Conservation (phyloP, 345 rosid species). For the Triadica sebifera region DNA sequence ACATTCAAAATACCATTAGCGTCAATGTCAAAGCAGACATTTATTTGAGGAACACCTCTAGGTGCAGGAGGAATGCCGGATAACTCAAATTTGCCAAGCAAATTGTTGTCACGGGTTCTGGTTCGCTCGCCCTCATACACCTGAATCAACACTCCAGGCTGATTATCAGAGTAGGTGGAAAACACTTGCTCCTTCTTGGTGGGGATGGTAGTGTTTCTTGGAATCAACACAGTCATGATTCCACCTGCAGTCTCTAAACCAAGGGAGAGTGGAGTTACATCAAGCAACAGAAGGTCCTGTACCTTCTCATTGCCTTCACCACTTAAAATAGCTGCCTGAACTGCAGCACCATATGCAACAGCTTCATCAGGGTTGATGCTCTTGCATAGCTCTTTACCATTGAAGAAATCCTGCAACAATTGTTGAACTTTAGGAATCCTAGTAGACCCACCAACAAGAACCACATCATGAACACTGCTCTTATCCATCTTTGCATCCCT, state of each 20-base stretch:
- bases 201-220: slow-evolving; percentile 57
- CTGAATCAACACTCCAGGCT: slow-evolving; percentile 59
- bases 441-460: slow-evolving; percentile 35
- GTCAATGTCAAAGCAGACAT: slow-evolving; percentile 38
- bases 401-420: slow-evolving; percentile 34
- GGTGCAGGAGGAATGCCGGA: slow-evolving; percentile 66
- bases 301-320: slow-evolving; percentile 71
- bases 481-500: slow-evolving; percentile 38
- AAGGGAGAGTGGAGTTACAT: slow-evolving; percentile 51
- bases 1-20: slow-evolving; percentile 48
- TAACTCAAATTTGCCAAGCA: slow-evolving; percentile 60
- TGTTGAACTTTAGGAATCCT: slow-evolving; percentile 36
- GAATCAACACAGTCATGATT: slow-evolving; percentile 61
- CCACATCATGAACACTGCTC: slow-evolving; percentile 30
- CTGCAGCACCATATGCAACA: slow-evolving; percentile 69
- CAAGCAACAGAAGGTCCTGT: slow-evolving; percentile 54
- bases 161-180: slow-evolving; percentile 62
- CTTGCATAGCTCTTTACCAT: slow-evolving; percentile 38
- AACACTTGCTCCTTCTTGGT: slow-evolving; percentile 59
- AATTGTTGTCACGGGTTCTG: slow-evolving; percentile 55
- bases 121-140: slow-evolving; percentile 61
- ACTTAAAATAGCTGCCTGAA: slow-evolving; percentile 58
- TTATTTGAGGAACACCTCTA: slow-evolving; percentile 53
- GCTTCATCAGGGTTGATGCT: slow-evolving; percentile 49
- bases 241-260: slow-evolving; percentile 64